A percentile compares a stretch with the other conserved stretches of the same genome.
Evolutionary conservation across 768 basidiomycete genomes (phyloP).

Genomic region (Tubosaeta brunneosetosa): DNA sequence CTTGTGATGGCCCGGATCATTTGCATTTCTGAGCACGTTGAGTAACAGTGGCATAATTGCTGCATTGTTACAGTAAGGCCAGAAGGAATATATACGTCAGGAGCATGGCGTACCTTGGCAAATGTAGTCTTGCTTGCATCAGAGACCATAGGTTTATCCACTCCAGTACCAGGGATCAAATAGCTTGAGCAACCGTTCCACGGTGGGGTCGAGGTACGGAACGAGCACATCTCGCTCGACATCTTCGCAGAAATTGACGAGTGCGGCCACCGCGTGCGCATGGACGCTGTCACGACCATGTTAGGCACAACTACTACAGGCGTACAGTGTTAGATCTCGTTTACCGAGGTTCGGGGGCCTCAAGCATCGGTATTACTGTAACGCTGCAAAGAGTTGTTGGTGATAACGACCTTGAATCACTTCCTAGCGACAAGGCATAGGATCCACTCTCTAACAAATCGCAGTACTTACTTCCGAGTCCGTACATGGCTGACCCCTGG

Average conservation of each 20-base stretch:
- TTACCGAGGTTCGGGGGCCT: constrained; percentile 35
- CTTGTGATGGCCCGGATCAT: constrained; percentile 59
- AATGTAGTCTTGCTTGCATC: constrained; percentile 80
- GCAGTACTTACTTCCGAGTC: constrained; percentile 64
- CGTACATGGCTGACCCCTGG: constrained; percentile 82
- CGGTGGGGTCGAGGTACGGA: too few relatives aligned
- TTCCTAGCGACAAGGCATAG: constrained; percentile 41
- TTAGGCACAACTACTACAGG: background rate
- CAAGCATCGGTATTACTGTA: constrained; percentile 59
- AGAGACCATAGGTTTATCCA: constrained; percentile 67
- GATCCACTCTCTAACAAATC: background rate
- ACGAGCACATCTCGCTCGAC: too few relatives aligned
- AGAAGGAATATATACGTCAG: too few relatives aligned
- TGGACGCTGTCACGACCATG: constrained; percentile 54
- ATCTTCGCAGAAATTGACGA: too few relatives aligned
- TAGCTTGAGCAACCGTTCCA: too few relatives aligned
- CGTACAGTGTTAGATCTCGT: constrained; percentile 4
- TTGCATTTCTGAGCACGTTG: constrained; percentile 70
- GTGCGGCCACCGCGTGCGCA: constrained; percentile 25
- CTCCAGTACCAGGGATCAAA: constrained; percentile 17
- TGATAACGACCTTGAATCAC: constrained; percentile 72
- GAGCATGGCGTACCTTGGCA: constrained; percentile 47
- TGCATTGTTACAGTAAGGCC: constrained; percentile 21
- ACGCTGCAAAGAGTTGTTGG: constrained; percentile 59
- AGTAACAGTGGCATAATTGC: constrained; percentile 85